Evolutionary conservation across 2,329 filamentous ascomycete genomes (phyloP).

Genomic region (Pleurostoma richardsiae): DNA sequence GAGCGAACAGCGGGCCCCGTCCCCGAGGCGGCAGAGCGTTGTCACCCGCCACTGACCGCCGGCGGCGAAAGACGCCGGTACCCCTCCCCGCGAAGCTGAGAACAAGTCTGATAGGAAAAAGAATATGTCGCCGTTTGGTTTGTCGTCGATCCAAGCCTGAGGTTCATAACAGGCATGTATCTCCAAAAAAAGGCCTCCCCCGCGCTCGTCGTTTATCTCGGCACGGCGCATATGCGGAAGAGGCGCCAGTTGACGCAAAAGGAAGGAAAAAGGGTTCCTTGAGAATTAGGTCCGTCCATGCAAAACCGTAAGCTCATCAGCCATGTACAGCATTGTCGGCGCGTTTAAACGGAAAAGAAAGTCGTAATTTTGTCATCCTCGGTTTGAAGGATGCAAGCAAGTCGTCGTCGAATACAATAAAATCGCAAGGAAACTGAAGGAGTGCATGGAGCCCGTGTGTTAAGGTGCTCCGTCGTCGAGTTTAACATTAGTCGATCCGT

Average conservation of each 20-base stretch:
- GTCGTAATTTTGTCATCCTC: slow-evolving; percentile 1
- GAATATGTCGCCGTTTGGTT: neutral
- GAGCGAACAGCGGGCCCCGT: no score
- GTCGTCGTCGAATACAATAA: slow-evolving; percentile 2
- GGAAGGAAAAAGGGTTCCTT: slow-evolving; percentile 1
- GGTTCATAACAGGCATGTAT: neutral
- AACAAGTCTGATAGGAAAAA: neutral
- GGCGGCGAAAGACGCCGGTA: no score
- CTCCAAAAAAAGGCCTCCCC: neutral
- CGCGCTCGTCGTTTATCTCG: slow-evolving; percentile 35
- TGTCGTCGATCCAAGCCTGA: neutral
- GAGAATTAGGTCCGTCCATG: slow-evolving; percentile 14
- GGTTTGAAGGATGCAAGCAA: neutral
- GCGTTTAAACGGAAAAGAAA: neutral
- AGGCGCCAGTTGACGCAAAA: neutral
- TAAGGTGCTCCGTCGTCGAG: neutral
- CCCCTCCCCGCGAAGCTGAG: no score
- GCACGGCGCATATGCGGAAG: neutral
- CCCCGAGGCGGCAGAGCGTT: no score
- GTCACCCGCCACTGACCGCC: no score
- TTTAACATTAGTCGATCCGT: slow-evolving; percentile 9
- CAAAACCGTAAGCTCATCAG: slow-evolving; percentile 43
- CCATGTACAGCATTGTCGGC: slow-evolving; percentile 51
- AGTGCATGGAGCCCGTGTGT: slow-evolving; percentile 18
- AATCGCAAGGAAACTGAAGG: neutral